Evolutionary conservation across 1,284 basidiomycete genomes (phyloP), one percentile per base, ranked within the genome.

Genomic region (Ceratobasidium sp.): DNA sequence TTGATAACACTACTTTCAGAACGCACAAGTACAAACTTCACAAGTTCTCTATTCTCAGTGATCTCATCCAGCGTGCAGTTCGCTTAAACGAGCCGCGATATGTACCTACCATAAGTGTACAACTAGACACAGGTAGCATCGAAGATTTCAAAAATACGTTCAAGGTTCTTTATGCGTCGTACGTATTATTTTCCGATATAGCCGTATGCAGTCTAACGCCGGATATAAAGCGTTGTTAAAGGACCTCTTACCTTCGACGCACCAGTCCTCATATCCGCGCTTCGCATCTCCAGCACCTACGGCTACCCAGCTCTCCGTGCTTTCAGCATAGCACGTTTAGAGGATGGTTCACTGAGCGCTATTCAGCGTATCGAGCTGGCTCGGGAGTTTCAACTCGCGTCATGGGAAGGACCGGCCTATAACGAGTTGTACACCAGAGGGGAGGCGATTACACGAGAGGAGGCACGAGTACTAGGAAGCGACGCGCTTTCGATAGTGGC

Each of bases 321-420:
- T 2, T 38, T 38, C 23, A 41, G 30, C 23, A 58, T 58, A 9
- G 8, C 8, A 18, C 13, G n/a, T 18, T 8, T 58, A 7, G 16
- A 58, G 35, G 35, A 4, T 3, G 2, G 2, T 13, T 6, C 13
- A 16, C 55, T 58, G 5, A 13, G 16, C 14, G 30, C 55, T 4
- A 41, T 58, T 18, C 28, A 58, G 55, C 55, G 55, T 6, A 58
- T 58, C 55, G 18, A 58, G 23, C 13, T 58, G 32, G 55, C 55
- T 13, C 55, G 26, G 3, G 55, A 58, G 55, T 58, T 58, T 18
- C 16, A 41, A 16, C 32, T 58, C 4, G 38, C 28, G 23, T 3
- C 13, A 4, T 58, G 55, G 55, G 32, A 58, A 21, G 32, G n/a
- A 35, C 9, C 16, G 7, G 55, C 55, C 9, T 58, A 6, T n/a